Conservation (phyloP, 2,329 filamentous ascomycete species). For the Aspergillus quadricinctus region DNA sequence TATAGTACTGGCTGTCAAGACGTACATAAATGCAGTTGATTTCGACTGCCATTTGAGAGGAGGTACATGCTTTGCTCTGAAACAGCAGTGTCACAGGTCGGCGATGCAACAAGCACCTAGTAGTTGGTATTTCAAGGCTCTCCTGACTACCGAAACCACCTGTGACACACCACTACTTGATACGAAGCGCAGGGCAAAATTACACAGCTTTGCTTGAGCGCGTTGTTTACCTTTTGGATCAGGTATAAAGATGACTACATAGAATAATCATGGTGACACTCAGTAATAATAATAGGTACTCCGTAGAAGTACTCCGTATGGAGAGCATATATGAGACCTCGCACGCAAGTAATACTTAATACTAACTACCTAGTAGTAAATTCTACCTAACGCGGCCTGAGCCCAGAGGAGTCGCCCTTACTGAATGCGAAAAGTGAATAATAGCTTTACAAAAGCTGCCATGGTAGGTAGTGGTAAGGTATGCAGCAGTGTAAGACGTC, state of each 20-base stretch:
- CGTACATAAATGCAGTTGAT: background rate
- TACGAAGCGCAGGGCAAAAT: background rate
- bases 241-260: background rate
- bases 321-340: background rate
- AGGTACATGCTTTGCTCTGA: background rate
- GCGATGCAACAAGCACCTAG: background rate
- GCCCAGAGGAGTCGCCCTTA: conserved; percentile 15
- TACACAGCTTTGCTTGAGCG: background rate
- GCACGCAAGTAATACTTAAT: background rate
- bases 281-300: background rate
- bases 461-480: background rate
- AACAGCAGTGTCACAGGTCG: background rate
- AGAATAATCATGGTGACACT: background rate
- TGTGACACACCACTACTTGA: background rate
- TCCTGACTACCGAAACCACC: background rate
- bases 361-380: background rate
- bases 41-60: background rate
- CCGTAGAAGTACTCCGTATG: background rate
- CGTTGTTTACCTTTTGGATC: background rate
- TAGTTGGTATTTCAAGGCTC: background rate
- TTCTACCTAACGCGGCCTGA: conserved; percentile 18
- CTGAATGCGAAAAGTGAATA: background rate
- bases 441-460: background rate
- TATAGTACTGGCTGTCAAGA: background rate
- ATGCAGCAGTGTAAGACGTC: background rate